Conservation (phyloP, 805 yeast genomes). For the Metschnikowia similis region DNA sequence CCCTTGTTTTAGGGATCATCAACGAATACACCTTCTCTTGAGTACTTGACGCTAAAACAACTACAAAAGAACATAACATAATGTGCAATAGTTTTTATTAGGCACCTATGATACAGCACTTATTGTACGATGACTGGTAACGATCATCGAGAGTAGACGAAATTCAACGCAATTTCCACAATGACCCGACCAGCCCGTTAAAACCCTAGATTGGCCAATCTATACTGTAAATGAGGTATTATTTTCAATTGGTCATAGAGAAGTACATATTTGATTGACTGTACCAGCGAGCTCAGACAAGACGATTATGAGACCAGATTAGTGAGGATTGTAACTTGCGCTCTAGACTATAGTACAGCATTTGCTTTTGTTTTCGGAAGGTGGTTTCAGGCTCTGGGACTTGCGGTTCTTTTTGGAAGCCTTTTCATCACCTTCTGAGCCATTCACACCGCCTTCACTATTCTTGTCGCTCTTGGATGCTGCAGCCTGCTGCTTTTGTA, state of each 20-base stretch:
- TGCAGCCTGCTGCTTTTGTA: constrained; percentile 34
- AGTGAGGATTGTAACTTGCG: not conserved
- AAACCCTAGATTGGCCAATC: too few relatives aligned
- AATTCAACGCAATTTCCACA: too few relatives aligned
- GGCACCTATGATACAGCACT: too few relatives aligned
- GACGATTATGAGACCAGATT: not conserved
- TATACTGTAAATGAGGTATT: not conserved
- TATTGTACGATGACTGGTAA: too few relatives aligned
- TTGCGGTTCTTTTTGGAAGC: constrained; percentile 11
- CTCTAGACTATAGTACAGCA: constrained; percentile 16
- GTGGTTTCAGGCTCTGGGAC: constrained; percentile 9
- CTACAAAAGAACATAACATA: too few relatives aligned
- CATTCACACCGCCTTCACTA: constrained; percentile 1
- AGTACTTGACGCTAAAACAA: too few relatives aligned
- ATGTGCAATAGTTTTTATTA: too few relatives aligned
- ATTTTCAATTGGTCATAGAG: not conserved
- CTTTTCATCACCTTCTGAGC: constrained; percentile 7
- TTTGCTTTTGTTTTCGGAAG: constrained; percentile 11
- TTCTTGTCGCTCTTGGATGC: constrained; percentile 6
- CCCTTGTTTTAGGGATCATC: too few relatives aligned
- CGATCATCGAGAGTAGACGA: too few relatives aligned
- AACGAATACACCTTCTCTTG: too few relatives aligned
- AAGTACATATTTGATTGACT: not conserved
- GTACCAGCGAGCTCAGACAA: not conserved
- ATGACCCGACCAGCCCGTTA: too few relatives aligned